A percentile compares a stretch with the other conserved stretches of the same genome.
Evolutionary conservation across 2,329 filamentous ascomycete genomes (phyloP).

Genomic region (Cytospora schulzeri): DNA sequence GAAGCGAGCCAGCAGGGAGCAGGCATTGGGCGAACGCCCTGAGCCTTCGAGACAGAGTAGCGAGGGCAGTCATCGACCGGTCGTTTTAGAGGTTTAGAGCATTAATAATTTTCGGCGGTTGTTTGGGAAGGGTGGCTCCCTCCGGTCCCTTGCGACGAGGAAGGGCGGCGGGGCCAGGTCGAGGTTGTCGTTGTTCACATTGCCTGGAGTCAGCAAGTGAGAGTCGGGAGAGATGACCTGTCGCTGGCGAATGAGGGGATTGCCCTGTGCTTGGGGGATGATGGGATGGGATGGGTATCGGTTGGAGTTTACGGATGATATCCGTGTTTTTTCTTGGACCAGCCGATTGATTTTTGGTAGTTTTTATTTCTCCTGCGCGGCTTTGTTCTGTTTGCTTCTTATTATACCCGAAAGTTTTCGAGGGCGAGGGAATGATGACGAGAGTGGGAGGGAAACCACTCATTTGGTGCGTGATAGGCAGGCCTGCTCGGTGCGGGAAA

Average conservation of each 20-base stretch:
- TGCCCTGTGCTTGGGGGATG: neutral
- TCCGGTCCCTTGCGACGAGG: neutral
- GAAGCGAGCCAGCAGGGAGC: slow-evolving; percentile 41
- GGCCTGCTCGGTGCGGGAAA: neutral
- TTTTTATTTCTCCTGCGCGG: neutral
- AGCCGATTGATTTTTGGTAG: slow-evolving; percentile 5
- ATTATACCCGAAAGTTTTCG: slow-evolving; percentile 22
- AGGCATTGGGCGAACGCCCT: slow-evolving; percentile 34
- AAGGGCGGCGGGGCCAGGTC: neutral
- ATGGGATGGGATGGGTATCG: slow-evolving; percentile 11
- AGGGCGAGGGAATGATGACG: slow-evolving; percentile 9
- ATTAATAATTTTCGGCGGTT: slow-evolving; percentile 23
- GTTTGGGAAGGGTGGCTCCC: slow-evolving; percentile 8
- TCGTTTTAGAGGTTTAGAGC: slow-evolving; percentile 26
- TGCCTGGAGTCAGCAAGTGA: slow-evolving; percentile 11
- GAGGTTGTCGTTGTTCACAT: neutral
- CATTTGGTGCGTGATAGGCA: neutral
- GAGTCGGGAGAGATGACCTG: slow-evolving; percentile 6
- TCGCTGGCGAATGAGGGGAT: neutral
- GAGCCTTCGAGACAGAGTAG: slow-evolving; percentile 43
- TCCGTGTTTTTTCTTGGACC: slow-evolving; percentile 8
- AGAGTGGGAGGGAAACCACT: neutral
- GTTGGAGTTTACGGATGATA: slow-evolving; percentile 15
- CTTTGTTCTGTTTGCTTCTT: slow-evolving; percentile 3
- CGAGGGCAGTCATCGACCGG: slow-evolving; percentile 21